A percentile compares a stretch with the other conserved stretches of the same genome.
Conservation (phyloP, 371 early-diverging fungal species). For the Syncephalastrum contaminatum region DNA sequence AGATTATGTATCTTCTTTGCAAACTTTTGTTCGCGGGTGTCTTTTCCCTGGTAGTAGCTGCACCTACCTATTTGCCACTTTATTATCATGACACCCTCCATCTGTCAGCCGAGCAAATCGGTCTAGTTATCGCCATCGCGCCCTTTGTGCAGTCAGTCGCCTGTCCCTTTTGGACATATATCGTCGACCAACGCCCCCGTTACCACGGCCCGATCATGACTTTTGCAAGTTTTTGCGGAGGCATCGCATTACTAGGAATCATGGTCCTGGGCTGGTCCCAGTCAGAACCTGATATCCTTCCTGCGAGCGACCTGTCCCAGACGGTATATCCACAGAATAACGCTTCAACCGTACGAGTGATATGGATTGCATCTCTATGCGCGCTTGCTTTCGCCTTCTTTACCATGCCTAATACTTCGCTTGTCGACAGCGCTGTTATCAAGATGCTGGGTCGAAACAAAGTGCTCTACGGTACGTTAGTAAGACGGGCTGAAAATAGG, state of each 20-base stretch:
- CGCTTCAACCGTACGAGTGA: conserved; percentile 3
- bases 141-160: conserved; percentile 47
- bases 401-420: conserved; percentile 37
- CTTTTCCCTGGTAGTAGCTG: conserved; percentile 34
- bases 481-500: neutral
- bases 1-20: conserved; percentile 13
- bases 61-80: conserved; percentile 39
- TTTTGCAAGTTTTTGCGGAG: conserved; percentile 31
- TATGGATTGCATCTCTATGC: conserved; percentile 25
- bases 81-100: conserved; percentile 39
- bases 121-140: conserved; percentile 44
- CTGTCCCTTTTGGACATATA: conserved; percentile 42
- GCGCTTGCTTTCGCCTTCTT: conserved; percentile 41
- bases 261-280: conserved; percentile 13
- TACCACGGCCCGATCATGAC: conserved; percentile 43
- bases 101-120: conserved; percentile 48
- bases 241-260: conserved; percentile 32
- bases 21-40: conserved; percentile 42
- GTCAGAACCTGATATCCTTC: no score
- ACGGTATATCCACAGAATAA: neutral
- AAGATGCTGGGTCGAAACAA: conserved; percentile 49
- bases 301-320: no score
- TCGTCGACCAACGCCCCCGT: conserved; percentile 38
- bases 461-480: conserved; percentile 38
- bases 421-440: conserved; percentile 51